Conservation (phyloP, 192 early-diverging fungal genomes). For the Coemansia sp. region DNA sequence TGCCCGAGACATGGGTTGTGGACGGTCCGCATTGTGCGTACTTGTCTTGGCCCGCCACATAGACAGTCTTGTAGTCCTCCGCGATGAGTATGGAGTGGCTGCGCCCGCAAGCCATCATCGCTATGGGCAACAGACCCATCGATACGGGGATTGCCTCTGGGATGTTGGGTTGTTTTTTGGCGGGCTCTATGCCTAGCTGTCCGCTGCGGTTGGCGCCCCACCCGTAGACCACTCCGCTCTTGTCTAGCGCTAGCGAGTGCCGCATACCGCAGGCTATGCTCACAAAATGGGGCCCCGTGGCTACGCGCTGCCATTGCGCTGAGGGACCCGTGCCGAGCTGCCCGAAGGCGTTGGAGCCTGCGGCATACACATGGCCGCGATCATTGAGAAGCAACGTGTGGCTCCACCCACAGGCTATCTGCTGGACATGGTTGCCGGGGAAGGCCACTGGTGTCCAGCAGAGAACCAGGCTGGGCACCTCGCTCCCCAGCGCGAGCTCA, state of each 20-base stretch:
- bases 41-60: conserved; percentile 62
- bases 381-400: conserved; percentile 37
- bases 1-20: conserved; percentile 2
- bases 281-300: conserved; percentile 20
- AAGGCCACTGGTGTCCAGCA: conserved; percentile 18
- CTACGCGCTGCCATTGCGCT: neutral
- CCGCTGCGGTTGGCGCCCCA: conserved; percentile 70
- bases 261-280: conserved; percentile 63
- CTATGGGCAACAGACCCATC: conserved; percentile 30
- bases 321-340: conserved; percentile 23
- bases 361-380: conserved; percentile 16
- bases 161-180: neutral
- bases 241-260: conserved; percentile 59
- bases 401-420: conserved; percentile 50
- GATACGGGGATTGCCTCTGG: neutral
- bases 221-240: conserved; percentile 47
- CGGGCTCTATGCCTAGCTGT: conserved; percentile 51
- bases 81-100: conserved; percentile 59
- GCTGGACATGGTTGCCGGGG: conserved; percentile 3
- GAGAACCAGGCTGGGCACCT: neutral
- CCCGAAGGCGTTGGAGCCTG: conserved; percentile 30
- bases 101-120: conserved; percentile 64
- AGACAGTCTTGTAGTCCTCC: conserved; percentile 41
- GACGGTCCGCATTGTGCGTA: conserved; percentile 60
- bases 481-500: conserved; percentile 16